Evolutionary conservation across 2,329 filamentous ascomycete genomes (phyloP).

Genomic region (Lasiodiplodia theobromae): DNA sequence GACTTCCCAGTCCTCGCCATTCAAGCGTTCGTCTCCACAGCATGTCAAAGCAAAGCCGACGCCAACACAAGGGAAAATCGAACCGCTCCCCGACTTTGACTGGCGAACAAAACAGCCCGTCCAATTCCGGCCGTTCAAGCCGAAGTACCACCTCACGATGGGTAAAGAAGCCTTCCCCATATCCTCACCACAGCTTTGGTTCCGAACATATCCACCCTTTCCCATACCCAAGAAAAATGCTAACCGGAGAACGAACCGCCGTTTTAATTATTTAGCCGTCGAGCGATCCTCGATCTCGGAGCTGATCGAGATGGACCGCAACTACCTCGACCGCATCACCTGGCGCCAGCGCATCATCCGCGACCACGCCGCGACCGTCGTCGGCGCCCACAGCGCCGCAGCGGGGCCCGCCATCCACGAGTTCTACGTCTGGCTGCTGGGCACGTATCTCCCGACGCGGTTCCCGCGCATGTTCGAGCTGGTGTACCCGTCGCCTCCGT

Average conservation of each 20-base stretch:
- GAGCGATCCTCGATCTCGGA: neutral
- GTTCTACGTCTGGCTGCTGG: conserved; percentile 62
- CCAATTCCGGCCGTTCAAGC: neutral
- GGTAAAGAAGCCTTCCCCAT: neutral
- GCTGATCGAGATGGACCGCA: neutral
- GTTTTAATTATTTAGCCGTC: neutral
- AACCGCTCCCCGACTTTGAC: neutral
- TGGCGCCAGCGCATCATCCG: neutral
- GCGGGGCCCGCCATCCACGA: conserved; percentile 57
- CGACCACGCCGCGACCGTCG: neutral
- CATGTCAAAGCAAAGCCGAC: neutral
- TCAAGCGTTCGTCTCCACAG: neutral
- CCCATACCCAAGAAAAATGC: too few relatives aligned
- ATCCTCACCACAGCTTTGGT: neutral
- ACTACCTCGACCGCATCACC: neutral
- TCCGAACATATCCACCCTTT: too few relatives aligned
- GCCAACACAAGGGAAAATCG: neutral
- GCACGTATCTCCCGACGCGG: conserved; percentile 62
- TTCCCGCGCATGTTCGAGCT: conserved; percentile 58
- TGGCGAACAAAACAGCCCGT: neutral
- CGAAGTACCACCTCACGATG: neutral
- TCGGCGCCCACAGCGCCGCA: neutral
- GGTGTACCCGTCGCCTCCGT: too few relatives aligned
- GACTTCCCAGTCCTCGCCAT: neutral
- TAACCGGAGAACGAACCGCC: neutral